Evolutionary conservation across 139 green algal genomes (phyloP), one percentile per base, ranked within the genome.

Genomic region (Chlamydomonas sphaeroides): DNA sequence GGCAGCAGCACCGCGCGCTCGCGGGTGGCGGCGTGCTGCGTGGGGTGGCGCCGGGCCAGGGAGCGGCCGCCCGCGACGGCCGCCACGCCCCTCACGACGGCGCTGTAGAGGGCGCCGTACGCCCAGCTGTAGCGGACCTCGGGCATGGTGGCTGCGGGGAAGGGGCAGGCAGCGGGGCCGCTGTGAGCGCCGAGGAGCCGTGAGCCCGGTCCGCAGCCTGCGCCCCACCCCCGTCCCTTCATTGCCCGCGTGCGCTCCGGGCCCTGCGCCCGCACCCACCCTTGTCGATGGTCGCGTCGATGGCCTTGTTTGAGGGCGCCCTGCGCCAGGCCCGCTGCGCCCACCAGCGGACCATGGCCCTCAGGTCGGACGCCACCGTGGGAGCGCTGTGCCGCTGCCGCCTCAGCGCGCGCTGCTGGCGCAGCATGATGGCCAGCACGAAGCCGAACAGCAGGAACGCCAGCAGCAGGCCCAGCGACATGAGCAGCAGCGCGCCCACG

Each of bases 251-350:
- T n/a, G n/a, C n/a, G n/a, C n/a, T n/a, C n/a, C n/a, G n/a, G n/a
- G n/a, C n/a, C n/a, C n/a, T n/a, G n/a, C n/a, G n/a, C n/a, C n/a
- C n/a, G n/a, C n/a, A n/a, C n/a, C n/a, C n/a, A n/a, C n/a, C n/a
- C 76, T 63, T 74, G 76, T 83, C 76, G 62, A 83, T 83, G 41
- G 35, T 73, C 3, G 25, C 33, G 62, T 83, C 76, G 62, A 83
- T 73, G 18, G 6, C 25, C 65, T 83, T 83, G 65, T 83, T 83
- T 33, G 45, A 56, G 32, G 76, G 76, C 48, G 76, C 76, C 39
- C 39, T 18, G 33, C 8, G 63, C 39, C 26, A 26, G 8, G 26
- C 14, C 26, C 33, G 39, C 48, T 83, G 76, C 62, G 0, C 1
- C 42, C 33, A 41, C 76, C 76, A 83, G 48, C 63, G 63, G n/a